Percentiles rank a stretch among this genome's conserved stretches.
Evolutionary conservation across 2,329 filamentous ascomycete species (phyloP).

Genomic region (Ambrosiella cleistominuta): DNA sequence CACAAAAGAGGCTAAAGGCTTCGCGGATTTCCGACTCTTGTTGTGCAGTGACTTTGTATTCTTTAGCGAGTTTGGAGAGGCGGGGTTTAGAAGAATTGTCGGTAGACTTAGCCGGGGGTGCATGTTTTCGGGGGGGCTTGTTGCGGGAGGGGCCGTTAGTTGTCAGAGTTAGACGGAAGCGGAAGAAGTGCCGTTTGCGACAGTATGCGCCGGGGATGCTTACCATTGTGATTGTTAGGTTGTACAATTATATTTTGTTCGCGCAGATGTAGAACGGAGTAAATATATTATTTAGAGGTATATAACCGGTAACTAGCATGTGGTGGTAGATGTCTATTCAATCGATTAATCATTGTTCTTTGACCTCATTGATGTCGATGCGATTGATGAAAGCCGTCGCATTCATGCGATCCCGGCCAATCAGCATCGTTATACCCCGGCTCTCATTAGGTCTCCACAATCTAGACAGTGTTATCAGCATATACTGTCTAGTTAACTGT

Average conservation of each 20-base stretch:
- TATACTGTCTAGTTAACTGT: slow-evolving; percentile 1
- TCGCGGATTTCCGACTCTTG: slow-evolving; percentile 85
- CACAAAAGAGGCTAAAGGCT: slow-evolving; percentile 68
- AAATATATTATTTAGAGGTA: no score
- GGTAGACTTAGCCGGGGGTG: slow-evolving; percentile 19
- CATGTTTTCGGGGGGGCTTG: slow-evolving; percentile 36
- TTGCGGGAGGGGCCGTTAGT: background rate
- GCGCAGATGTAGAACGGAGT: no score
- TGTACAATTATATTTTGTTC: background rate
- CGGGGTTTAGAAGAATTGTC: slow-evolving; percentile 28
- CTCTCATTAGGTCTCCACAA: background rate
- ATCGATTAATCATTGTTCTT: background rate
- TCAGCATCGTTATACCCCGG: background rate
- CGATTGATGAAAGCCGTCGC: background rate
- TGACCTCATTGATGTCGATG: background rate
- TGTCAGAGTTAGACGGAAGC: background rate
- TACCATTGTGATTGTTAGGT: background rate
- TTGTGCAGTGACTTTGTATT: slow-evolving; percentile 66
- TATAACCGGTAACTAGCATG: no score
- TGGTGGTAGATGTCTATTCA: no score
- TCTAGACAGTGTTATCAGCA: background rate
- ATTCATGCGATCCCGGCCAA: background rate
- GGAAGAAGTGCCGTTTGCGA: background rate
- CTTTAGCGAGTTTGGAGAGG: slow-evolving; percentile 77
- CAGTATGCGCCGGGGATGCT: background rate